Base-by-base conservation (phyloP, 2,329 filamentous ascomycete species). In the Neonectria magnoliae region DNA sequence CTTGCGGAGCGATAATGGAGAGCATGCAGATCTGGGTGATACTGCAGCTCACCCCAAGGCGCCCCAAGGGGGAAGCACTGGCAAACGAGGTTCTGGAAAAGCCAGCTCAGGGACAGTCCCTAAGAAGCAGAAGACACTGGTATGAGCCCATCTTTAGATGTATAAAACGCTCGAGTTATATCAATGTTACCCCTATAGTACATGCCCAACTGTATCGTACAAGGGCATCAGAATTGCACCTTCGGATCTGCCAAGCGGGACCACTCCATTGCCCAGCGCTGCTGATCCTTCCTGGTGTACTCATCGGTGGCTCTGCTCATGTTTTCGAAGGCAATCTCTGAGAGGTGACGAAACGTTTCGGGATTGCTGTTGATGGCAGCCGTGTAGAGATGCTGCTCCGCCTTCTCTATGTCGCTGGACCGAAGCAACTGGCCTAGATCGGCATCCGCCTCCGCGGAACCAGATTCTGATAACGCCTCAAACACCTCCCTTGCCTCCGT, bases 221-320 rank as follows among this genome's bases (percentile, higher is more conserved):
- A 47, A 47, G 13, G 8, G 11, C 11, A 29, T 73, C 55, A 79
- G 45, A 71, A 69, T 50, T 66, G 66, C 13, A 52, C 68, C 11
- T 60, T 67, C 4, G 52, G 42, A 52, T 78, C 71, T 3, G 73
- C 76, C 42, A 80, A 58, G 18, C 72, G 73, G n/a, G 75, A 71
- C 74, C 77, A 79, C 65, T 80, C 78, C 68, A 73, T 65, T 11
- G 76, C 77, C 78, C 76, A 80, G 6, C 68, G 69, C 20, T 66
- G 53, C 14, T 69, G 64, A 2, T 77, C 69, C 33, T 67, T 68
- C 38, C 55, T 69, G 5, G 59, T 48, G 38, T 53, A 62, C 20
- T 60, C 54, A 38, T 64, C 59, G 9, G 60, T 58, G 25, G 72
- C 58, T 10, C 65, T 57, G 4, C 63, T 55, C 48, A 69, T 70